Percentiles rank a stretch among this genome's conserved stretches.
phyloP scores from a whole-genome alignment of 768 basidiomycete genomes.

The Tricholomella constricta region DNA sequence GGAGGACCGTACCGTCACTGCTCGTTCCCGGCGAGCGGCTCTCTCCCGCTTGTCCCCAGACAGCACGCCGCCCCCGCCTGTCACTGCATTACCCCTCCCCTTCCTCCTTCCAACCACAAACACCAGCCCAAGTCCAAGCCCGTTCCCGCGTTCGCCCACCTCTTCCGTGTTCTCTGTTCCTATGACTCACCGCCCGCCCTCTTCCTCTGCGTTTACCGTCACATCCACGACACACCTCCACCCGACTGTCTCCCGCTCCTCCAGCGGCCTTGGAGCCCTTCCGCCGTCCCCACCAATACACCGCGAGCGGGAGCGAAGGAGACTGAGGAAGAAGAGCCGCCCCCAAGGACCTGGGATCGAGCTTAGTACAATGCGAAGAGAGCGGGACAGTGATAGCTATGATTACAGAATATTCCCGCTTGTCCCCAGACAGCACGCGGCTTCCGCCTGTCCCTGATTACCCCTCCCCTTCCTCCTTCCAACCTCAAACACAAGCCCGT shows the following conservation, averaged over 20 bases:
- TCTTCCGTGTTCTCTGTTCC: constrained; percentile 72
- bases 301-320: constrained; percentile 54
- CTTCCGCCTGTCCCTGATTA: constrained; percentile 41
- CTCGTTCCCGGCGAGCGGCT: constrained; percentile 50
- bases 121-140: constrained; percentile 9
- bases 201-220: constrained; percentile 37
- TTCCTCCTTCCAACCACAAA: constrained; percentile 31
- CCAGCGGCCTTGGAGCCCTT: constrained; percentile 46
- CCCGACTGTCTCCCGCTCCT: constrained; percentile 30
- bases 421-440: constrained; percentile 27
- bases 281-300: constrained; percentile 69
- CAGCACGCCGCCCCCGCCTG: constrained; percentile 36
- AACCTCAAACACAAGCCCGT: constrained; percentile 8
- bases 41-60: constrained; percentile 27
- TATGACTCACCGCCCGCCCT: constrained; percentile 43
- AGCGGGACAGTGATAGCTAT: too few species aligned
- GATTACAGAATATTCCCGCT: too few species aligned
- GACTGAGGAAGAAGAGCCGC: constrained; percentile 79
- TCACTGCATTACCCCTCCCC: constrained; percentile 38
- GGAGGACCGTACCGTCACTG: constrained; percentile 75
- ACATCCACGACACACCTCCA: constrained; percentile 37
- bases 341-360: constrained; percentile 57
- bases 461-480: constrained; percentile 36
- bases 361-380: constrained; percentile 27
- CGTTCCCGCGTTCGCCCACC: constrained; percentile 56